Evolutionary conservation across 108 stramenopile genomes (phyloP), one percentile per base, ranked within the genome.

Genomic region (Epipyxis sp.): DNA sequence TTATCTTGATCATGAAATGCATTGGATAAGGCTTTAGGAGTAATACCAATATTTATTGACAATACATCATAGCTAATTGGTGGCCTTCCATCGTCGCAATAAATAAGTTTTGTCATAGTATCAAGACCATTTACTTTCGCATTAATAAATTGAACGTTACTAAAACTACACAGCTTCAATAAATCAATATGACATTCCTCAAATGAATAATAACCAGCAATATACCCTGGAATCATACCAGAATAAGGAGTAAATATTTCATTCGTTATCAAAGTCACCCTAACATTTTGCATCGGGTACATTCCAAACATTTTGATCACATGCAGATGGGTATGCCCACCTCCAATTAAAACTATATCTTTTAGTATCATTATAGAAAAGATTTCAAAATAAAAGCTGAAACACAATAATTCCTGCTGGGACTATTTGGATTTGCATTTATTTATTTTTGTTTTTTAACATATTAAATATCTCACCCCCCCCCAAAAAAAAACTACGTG

Each of bases 201-300:
- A 40, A 65, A 69, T 10, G 85, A 78, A 77, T 91, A 93, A 59
- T 90, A 85, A 13, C 92, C 90, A 10, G 92, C 84, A 27, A 99
- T 90, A 77, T 92, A 91, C 39, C 95, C 94, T 20, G 98, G 98
- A 25, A 99, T 93, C 98, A 99, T 99, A 29, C 98, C 98, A 41
- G 87, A 89, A 81, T 99, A 99, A 0, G 92, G 91, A 1, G 95
- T 95, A 27, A 83, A 69, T 30, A 87, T 80, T 59, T 93, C 91
- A 10, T 85, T 54, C 76, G 95, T 94, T 71, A 99, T 93, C 30
- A 99, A 84, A 0, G 95, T 97, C 80, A 83, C 59, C 0, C 90
- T 65, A 2, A 92, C 46, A 59, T 59, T 84, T 44, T 40, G 81
- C 57, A 84, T 92, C 86, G 86, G 86, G 27, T 86, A 59, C 90